Evolutionary conservation across 352 stramenopile genomes (phyloP), one percentile per base, ranked within the genome.

Genomic region (Phytophthora ohioensis): DNA sequence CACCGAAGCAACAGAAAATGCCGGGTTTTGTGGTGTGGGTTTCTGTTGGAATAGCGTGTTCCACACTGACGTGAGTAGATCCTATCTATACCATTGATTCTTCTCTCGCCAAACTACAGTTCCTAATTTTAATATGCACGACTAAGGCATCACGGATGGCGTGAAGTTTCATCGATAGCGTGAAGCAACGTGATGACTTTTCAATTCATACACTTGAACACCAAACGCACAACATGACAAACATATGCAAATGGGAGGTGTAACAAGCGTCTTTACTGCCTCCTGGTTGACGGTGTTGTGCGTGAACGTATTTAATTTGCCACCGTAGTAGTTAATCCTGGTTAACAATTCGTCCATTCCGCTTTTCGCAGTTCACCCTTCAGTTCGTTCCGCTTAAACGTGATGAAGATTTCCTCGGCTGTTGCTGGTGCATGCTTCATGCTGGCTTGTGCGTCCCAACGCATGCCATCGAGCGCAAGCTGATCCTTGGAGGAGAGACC

Each of bases 401-500:
- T 41, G 10, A 63, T 69, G 62, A 63, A 69, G 38, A 39, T 39
- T 11, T 11, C 31, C 9, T 57, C 35, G 9, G 15, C 10, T 21
- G 7, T 56, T 21, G 21, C 61, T 5, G 21, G 41, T 13, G 3
- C 31, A n/a, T 69, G 52, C 42, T 57, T 64, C 15, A 13, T 52
- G 4, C 27, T 69, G 12, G 42, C 34, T 35, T 64, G 9, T 27
- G 54, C 34, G 10, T 56, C 52, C 42, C 34, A 7, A 21, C 34
- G 5, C 21, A 57, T 31, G 52, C 36, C 43, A 30, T 69, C 1
- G 62, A 69, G 30, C 62, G 62, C 9, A 64, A 47, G 17, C n/a
- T 69, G 34, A 63, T 78, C 7, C 45, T 74, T 3, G 55, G 48
- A 17, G 64, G 64, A 52, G 58, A 67, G 3, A 51, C 52, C 9